Conservation (phyloP, 108 stramenopile species). For the Nitzschia sp. region DNA sequence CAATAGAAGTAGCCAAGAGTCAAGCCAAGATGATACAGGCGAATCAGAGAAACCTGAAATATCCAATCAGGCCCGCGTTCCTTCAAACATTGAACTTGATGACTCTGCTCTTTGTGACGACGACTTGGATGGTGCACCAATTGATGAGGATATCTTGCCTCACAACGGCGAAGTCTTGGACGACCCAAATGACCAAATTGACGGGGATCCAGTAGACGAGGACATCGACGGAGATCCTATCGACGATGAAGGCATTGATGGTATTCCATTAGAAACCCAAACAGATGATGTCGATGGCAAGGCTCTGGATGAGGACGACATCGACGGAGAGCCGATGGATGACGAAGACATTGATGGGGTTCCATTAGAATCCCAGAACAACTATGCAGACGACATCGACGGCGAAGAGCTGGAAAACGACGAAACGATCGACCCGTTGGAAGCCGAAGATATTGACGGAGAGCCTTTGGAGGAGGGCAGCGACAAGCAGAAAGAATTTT, state of each 20-base stretch:
- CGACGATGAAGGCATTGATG: conserved; percentile 1
- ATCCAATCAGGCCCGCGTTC: too few relatives aligned
- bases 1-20: not conserved
- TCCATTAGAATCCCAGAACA: not conserved
- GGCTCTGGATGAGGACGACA: conserved; percentile 24
- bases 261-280: not conserved
- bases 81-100: too few relatives aligned
- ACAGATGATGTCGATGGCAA: conserved; percentile 1
- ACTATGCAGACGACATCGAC: conserved; percentile 33
- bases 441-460: conserved; percentile 32
- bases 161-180: not conserved
- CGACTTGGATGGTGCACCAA: not conserved
- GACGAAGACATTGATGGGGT: conserved; percentile 12
- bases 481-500: not conserved
- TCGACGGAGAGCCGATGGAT: conserved; percentile 40
- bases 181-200: conserved; percentile 6
- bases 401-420: conserved; percentile 37
- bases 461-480: conserved; percentile 20
- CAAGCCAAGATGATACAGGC: not conserved
- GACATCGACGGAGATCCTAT: conserved; percentile 18
- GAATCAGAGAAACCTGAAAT: too few relatives aligned
- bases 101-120: too few relatives aligned
- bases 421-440: too few relatives aligned
- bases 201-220: conserved; percentile 12
- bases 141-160: not conserved